A percentile compares a stretch with the other conserved stretches of the same genome.
Evolutionary conservation across 1,284 basidiomycete genomes (phyloP).

Genomic region (Irpex lacteus): DNA sequence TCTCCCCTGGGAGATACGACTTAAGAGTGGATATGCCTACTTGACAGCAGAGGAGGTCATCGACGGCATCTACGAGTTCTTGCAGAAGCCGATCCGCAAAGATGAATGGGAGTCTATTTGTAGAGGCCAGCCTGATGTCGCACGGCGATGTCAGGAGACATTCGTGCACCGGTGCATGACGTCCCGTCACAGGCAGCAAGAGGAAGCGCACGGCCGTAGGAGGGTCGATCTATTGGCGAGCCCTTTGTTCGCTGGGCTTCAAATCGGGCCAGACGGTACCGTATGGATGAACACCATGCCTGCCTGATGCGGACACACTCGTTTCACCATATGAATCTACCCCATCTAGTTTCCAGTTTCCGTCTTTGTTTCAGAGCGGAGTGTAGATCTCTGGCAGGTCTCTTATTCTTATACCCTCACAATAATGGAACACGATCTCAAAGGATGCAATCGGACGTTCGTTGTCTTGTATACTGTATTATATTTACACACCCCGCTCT

Average conservation of each 20-base stretch:
- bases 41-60: not conserved
- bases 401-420: no score
- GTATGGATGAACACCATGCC: not conserved
- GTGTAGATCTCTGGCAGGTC: no score
- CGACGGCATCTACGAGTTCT: not conserved
- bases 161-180: not conserved
- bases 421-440: no score
- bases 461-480: no score
- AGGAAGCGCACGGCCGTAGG: not conserved
- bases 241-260: not conserved
- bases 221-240: not conserved
- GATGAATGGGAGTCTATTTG: not conserved
- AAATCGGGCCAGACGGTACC: not conserved
- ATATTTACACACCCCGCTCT: no score
- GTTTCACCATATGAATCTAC: no score
- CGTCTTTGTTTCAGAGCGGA: no score
- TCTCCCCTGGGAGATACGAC: no score
- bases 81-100: not conserved
- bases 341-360: no score
- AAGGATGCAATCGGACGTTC: no score
- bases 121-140: not conserved
- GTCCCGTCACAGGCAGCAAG: not conserved
- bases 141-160: not conserved
- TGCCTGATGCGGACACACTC: not conserved
- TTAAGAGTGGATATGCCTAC: not conserved